Conservation (phyloP, 2,329 filamentous ascomycete genomes). For the Colletotrichum endophyticum region DNA sequence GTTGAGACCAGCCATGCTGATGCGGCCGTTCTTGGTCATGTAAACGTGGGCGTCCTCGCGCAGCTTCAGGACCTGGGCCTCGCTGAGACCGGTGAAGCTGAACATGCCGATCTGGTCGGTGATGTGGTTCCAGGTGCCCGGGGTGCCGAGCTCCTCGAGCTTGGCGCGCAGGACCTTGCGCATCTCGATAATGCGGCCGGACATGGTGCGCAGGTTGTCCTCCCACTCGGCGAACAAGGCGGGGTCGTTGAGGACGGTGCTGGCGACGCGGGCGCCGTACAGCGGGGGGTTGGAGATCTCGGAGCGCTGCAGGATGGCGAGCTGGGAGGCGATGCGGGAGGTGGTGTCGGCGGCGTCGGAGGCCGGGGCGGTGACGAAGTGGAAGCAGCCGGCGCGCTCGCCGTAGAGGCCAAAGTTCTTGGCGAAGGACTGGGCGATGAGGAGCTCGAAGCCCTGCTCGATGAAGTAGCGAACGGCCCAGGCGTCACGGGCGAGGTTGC, state of each 20-base stretch:
- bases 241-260: conserved; percentile 81
- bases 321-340: conserved; percentile 78
- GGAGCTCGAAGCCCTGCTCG: conserved; percentile 87
- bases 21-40: conserved; percentile 97
- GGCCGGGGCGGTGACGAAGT: conserved; percentile 80
- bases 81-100: conserved; percentile 83
- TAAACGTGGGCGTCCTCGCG: conserved; percentile 77
- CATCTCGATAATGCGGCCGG: conserved; percentile 93
- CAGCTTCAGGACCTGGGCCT: conserved; percentile 75
- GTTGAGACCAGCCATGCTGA: conserved; percentile 98
- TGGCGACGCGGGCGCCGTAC: conserved; percentile 90
- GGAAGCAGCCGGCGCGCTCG: conserved; percentile 94
- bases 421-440: conserved; percentile 91
- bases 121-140: conserved; percentile 95
- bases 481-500: conserved; percentile 82
- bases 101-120: conserved; percentile 99
- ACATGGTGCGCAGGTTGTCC: conserved; percentile 90
- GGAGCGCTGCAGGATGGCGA: conserved; percentile 92
- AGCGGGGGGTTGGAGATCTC: conserved; percentile 98
- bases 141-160: conserved; percentile 84
- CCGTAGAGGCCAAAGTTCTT: conserved; percentile 99
- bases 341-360: conserved; percentile 67
- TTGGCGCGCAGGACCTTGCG: conserved; percentile 77
- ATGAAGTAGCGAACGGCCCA: conserved; percentile 95
- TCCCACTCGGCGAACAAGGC: conserved; percentile 90